Percentiles rank a stretch among this genome's conserved stretches.
phyloP scores from a whole-genome alignment of 208 protist genomes.

The Lotmaria passim region DNA sequence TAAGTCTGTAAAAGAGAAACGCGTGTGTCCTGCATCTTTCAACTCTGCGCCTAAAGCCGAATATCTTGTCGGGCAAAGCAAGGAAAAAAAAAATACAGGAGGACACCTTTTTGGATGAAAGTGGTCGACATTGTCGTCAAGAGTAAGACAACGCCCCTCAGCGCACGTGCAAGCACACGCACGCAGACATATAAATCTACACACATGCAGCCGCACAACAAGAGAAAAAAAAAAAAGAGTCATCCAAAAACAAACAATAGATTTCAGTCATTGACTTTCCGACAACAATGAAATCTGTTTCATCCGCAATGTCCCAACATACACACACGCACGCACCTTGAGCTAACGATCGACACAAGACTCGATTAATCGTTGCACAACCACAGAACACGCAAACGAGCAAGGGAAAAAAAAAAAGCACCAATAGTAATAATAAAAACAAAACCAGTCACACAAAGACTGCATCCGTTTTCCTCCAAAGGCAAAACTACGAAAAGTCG shows the following conservation, averaged over 20 bases:
- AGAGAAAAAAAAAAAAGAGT: background rate
- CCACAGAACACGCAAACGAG: background rate
- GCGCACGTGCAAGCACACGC: background rate
- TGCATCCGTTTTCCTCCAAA: no score
- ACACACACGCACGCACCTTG: no score
- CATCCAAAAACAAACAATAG: background rate
- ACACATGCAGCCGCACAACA: conserved; percentile 1
- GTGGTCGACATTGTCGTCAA: no score
- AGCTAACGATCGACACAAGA: no score
- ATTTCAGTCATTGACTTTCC: no score
- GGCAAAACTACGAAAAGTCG: no score
- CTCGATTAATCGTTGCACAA: background rate
- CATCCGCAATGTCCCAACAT: no score
- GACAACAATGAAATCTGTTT: no score
- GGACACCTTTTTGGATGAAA: background rate
- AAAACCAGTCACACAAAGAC: background rate
- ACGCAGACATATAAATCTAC: background rate
- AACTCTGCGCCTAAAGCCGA: no score
- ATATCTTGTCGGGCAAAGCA: no score
- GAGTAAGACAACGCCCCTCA: no score
- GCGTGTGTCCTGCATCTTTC: background rate
- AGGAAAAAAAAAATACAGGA: conserved; percentile 21
- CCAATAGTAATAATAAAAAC: background rate
- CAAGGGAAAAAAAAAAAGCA: background rate
- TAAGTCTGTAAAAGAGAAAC: conserved; percentile 12